Base-by-base conservation (phyloP, 108 stramenopile genomes). In the Fragilariopsis cylindrus region DNA sequence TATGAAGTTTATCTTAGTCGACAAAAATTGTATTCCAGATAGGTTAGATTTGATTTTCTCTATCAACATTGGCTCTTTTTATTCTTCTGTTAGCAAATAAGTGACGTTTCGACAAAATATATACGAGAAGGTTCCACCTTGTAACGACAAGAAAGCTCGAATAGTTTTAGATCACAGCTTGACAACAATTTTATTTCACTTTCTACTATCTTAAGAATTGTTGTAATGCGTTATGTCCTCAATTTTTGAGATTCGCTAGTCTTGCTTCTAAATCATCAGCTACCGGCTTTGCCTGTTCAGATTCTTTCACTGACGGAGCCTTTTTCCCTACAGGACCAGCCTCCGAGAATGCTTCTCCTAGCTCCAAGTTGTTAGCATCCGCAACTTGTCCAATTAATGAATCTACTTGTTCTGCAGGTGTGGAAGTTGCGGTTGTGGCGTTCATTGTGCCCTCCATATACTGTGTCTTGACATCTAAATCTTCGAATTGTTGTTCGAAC, bases 401-500 rank as follows among this genome's bases (percentile, higher is more conserved):
- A 73, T 98, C 97, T 30, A 98, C 97, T 77, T 98, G 95, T 65
- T 97, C 97, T 60, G 90, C 97, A 8, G 99, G 99, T 21, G 99
- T 98, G 12, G 90, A 81, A 57, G 90, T 91, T 42, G 97, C 94
- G 3, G 99, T 97, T n/a, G 96, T 95, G 13, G 87, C 85, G 82
- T 95, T 92, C 94, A 99, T 99, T 56, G 98, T 87, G 44, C 91
- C 82, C 69, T 98, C 97, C 98, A 99, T 98, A 76, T 95, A 96
- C 41, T 87, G 86, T 54, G 92, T 86, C 73, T 90, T 93, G 50
- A 99, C 99, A 77, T 99, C 99, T 84, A 98, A 85, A 84, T 98
- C 97, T 81, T 98, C 99, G 77, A 99, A 99, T 83, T 99, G 97
- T 77, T 90, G 83, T 82, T 99, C 99, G 76, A 99, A 99, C 72